phyloP scores from a whole-genome alignment of 176 grass and related monocot species.

The Tillandsia fasciculata region DNA sequence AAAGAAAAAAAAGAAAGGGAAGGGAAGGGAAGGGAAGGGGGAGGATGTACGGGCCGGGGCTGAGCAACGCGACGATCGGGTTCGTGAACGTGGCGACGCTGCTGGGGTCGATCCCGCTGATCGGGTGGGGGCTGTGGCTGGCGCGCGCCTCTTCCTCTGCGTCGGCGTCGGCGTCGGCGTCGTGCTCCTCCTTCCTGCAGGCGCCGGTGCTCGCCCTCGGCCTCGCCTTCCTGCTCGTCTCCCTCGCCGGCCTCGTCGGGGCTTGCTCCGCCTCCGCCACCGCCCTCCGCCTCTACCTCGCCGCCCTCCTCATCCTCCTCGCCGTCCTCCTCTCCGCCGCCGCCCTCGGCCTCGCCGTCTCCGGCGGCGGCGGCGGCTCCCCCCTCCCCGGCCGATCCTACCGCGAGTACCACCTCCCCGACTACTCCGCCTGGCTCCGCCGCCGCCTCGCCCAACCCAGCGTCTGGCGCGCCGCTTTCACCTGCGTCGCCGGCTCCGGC shows the following conservation, averaged over 20 bases:
- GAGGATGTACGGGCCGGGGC: conserved; percentile 35
- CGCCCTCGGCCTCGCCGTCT: conserved; percentile 75
- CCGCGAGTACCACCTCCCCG: conserved; percentile 56
- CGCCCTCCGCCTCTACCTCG: conserved; percentile 85
- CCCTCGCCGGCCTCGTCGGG: conserved; percentile 79
- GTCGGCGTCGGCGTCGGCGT: neutral
- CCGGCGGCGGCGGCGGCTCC: conserved; percentile 52
- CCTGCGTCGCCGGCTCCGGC: conserved; percentile 71
- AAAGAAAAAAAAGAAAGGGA: neutral
- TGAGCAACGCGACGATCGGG: conserved; percentile 73
- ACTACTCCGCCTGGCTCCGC: conserved; percentile 70
- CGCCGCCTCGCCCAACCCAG: conserved; percentile 38
- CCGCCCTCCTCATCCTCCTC: conserved; percentile 61
- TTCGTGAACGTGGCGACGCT: conserved; percentile 81
- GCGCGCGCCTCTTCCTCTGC: conserved; percentile 12
- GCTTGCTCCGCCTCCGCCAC: conserved; percentile 85
- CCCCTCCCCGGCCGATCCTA: conserved; percentile 56
- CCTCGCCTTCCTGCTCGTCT: conserved; percentile 64
- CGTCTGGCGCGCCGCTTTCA: conserved; percentile 65
- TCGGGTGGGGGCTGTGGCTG: conserved; percentile 74
- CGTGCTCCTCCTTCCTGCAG: conserved; percentile 79
- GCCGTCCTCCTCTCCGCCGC: conserved; percentile 51
- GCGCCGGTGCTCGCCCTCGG: conserved; percentile 68
- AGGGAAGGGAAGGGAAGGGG: conserved; percentile 13
- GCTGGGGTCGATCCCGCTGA: conserved; percentile 76